Conservation (phyloP, 495 filamentous ascomycete genomes). For the Tuber calosporum region DNA sequence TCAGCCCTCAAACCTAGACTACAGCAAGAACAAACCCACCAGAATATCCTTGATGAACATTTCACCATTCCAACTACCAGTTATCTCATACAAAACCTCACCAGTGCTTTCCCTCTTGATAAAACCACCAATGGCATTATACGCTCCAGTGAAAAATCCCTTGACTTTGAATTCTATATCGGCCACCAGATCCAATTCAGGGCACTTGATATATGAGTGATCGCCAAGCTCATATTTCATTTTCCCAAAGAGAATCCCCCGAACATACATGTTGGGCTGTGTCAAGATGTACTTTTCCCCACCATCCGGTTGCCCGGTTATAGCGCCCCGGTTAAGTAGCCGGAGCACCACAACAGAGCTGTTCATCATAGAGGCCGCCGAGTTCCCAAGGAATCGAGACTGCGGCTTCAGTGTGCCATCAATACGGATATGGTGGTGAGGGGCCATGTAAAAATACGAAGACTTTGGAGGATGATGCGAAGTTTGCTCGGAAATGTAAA, state of each 20-base stretch:
- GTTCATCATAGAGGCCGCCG: slow-evolving; percentile 97
- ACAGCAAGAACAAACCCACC: slow-evolving; percentile 48
- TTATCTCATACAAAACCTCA: slow-evolving; percentile 79
- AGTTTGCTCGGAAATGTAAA: slow-evolving; percentile 95
- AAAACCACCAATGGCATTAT: slow-evolving; percentile 87
- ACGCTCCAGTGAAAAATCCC: slow-evolving; percentile 91
- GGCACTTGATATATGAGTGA: slow-evolving; percentile 88
- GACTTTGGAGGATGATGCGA: slow-evolving; percentile 98
- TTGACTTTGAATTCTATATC: slow-evolving; percentile 99
- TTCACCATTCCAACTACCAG: slow-evolving; percentile 87
- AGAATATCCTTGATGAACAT: slow-evolving; percentile 80
- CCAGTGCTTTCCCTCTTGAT: slow-evolving; percentile 87
- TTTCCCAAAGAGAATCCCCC: slow-evolving; percentile 94
- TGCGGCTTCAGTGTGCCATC: slow-evolving; percentile 95
- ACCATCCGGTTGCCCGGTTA: slow-evolving; percentile 50
- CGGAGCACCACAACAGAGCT: slow-evolving; percentile 75
- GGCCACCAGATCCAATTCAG: slow-evolving; percentile 74
- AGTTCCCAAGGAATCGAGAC: slow-evolving; percentile 94
- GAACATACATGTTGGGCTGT: slow-evolving; percentile 98
- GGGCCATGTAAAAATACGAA: slow-evolving; percentile 98
- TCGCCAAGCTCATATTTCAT: slow-evolving; percentile 99
- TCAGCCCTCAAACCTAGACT: slow-evolving; percentile 7
- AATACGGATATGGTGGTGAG: slow-evolving; percentile 87
- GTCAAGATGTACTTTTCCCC: slow-evolving; percentile 88
- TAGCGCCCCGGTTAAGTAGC: slow-evolving; percentile 58